Conservation (phyloP, 1,139 yeast species). For the Lodderomyces elongisporus region DNA sequence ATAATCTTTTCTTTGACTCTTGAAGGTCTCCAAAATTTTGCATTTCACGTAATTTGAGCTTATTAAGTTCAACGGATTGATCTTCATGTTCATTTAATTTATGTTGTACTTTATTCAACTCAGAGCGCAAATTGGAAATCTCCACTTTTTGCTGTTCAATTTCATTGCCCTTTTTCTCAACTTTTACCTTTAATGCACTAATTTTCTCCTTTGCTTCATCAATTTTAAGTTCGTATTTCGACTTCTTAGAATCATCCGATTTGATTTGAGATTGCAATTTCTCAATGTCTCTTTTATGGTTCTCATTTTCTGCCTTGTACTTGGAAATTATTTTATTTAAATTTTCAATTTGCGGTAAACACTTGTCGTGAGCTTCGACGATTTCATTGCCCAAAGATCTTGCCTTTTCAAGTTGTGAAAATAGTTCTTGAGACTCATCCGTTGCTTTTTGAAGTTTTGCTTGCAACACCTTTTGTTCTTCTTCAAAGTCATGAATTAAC, state of each 20-base stretch:
- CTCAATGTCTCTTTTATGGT: conserved; percentile 7
- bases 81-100: conserved; percentile 17
- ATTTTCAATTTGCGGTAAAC: neutral
- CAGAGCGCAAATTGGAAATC: conserved; percentile 12
- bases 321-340: conserved; percentile 1
- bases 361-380: conserved; percentile 1
- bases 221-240: conserved; percentile 11
- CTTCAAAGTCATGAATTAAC: too few relatives aligned
- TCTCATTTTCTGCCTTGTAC: neutral
- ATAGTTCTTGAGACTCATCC: too few relatives aligned
- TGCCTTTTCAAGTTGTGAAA: too few relatives aligned
- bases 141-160: conserved; percentile 10
- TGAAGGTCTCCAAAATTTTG: too few relatives aligned
- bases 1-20: too few relatives aligned
- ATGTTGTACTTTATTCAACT: conserved; percentile 8
- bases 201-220: conserved; percentile 13
- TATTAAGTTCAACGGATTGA: too few relatives aligned
- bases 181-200: conserved; percentile 9
- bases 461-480: too few relatives aligned
- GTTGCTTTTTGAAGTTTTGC: too few relatives aligned
- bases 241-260: conserved; percentile 10
- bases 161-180: conserved; percentile 11
- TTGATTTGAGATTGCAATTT: conserved; percentile 13
- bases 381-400: conserved; percentile 13
- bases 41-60: too few relatives aligned